Evolutionary conservation across 208 protist species (phyloP).

Genomic region (Leishmania mexicana): DNA sequence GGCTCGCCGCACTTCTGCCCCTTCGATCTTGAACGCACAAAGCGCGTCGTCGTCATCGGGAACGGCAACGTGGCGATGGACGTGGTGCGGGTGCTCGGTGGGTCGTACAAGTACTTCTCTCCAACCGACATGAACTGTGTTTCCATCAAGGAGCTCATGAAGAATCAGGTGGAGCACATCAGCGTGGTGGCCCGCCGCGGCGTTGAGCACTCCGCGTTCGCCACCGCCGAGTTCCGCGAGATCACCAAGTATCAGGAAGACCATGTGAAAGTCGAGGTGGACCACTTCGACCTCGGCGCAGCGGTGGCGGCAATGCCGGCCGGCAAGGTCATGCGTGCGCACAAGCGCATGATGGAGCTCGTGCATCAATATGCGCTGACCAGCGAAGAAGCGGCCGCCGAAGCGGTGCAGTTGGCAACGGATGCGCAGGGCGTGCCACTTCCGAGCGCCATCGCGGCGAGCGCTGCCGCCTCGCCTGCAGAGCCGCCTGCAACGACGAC

Average conservation of each 20-base stretch:
- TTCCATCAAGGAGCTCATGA: slow-evolving; percentile 81
- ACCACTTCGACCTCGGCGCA: slow-evolving; percentile 63
- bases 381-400: slow-evolving; percentile 16
- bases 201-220: slow-evolving; percentile 91
- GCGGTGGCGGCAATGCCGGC: slow-evolving; percentile 33
- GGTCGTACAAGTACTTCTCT: slow-evolving; percentile 72
- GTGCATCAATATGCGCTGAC: slow-evolving; percentile 44
- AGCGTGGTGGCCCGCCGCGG: slow-evolving; percentile 90
- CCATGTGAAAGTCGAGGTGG: slow-evolving; percentile 64
- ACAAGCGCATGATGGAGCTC: slow-evolving; percentile 86
- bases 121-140: slow-evolving; percentile 92
- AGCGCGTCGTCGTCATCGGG: slow-evolving; percentile 76
- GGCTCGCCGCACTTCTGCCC: slow-evolving; percentile 78
- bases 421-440: slow-evolving; percentile 31
- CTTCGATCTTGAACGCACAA: slow-evolving; percentile 56
- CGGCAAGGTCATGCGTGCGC: slow-evolving; percentile 53
- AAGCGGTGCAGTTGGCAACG: slow-evolving; percentile 22
- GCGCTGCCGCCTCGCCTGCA: background rate
- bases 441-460: slow-evolving; percentile 6
- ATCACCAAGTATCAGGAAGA: slow-evolving; percentile 74
- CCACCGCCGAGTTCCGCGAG: slow-evolving; percentile 97
- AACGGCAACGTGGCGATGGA: slow-evolving; percentile 98
- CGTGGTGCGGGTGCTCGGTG: slow-evolving; percentile 88
- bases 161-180: slow-evolving; percentile 72
- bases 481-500: background rate